A percentile compares a stretch with the other conserved stretches of the same genome.
Conservation (phyloP, 106 monocot genomes). For the Platanthera zijinensis region DNA sequence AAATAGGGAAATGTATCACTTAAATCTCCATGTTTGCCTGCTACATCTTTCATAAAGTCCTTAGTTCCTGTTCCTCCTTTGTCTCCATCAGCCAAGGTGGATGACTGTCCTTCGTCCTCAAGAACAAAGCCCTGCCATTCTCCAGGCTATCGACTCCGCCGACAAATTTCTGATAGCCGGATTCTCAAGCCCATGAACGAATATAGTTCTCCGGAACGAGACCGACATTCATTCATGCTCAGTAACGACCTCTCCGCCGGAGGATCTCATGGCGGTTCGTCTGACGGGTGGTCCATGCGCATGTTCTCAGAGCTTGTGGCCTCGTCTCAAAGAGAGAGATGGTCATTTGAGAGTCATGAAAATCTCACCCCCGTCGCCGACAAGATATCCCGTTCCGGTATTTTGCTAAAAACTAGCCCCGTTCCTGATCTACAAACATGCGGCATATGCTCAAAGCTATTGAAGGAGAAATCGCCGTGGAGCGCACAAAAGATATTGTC, state of each 20-base stretch:
- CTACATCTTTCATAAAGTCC: constrained; percentile 22
- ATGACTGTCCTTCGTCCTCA: constrained; percentile 42
- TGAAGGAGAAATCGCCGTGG: constrained; percentile 62
- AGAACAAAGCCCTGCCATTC: constrained; percentile 27
- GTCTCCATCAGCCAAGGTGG: constrained; percentile 15
- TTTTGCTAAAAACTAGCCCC: constrained; percentile 4
- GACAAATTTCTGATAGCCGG: constrained; percentile 47
- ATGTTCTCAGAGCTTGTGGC: constrained; percentile 83
- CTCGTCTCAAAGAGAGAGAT: constrained; percentile 60
- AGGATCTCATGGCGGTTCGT: constrained; percentile 60
- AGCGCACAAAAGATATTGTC: constrained; percentile 41
- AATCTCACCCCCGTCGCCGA: constrained; percentile 21
- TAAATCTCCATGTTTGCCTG: constrained; percentile 19
- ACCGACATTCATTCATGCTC: constrained; percentile 26
- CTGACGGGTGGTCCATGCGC: constrained; percentile 77
- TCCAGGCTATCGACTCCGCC: constrained; percentile 33
- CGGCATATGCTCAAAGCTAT: constrained; percentile 56
- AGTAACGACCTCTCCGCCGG: constrained; percentile 41
- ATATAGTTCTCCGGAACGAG: constrained; percentile 31
- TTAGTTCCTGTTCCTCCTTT: constrained; percentile 20
- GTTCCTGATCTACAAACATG: constrained; percentile 41
- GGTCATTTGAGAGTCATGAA: constrained; percentile 48
- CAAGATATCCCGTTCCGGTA: constrained; percentile 20
- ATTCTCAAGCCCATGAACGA: constrained; percentile 54
- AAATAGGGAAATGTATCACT: constrained; percentile 33